phyloP scores from a whole-genome alignment of 306 rosid species.

The Mucuna pruriens region DNA sequence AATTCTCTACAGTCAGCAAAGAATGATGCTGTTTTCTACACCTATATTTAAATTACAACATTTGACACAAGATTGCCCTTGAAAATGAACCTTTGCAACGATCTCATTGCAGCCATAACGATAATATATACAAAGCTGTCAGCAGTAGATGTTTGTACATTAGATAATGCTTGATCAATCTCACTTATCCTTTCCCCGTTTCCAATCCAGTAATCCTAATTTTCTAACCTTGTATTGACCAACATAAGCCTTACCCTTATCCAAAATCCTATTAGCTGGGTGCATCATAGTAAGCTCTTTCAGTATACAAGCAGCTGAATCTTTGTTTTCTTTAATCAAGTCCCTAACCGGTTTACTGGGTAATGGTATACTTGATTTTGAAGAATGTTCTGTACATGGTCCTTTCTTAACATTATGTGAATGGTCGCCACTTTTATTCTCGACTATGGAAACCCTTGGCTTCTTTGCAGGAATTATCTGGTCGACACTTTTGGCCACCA shows the following conservation, averaged over 20 bases:
- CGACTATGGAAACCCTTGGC: slow-evolving; percentile 50
- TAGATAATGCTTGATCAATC: slow-evolving; percentile 32
- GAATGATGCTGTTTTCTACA: slow-evolving; percentile 42
- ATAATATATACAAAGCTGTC: slow-evolving; percentile 3
- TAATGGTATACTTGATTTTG: slow-evolving; percentile 60
- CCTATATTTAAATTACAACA: slow-evolving; percentile 52
- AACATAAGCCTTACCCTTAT: slow-evolving; percentile 37
- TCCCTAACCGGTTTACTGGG: slow-evolving; percentile 52
- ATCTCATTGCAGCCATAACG: background rate
- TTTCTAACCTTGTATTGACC: slow-evolving; percentile 49
- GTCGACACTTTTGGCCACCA: slow-evolving; percentile 37
- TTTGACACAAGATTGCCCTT: slow-evolving; percentile 35
- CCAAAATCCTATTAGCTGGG: slow-evolving; percentile 49
- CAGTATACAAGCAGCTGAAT: slow-evolving; percentile 35
- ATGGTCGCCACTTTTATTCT: slow-evolving; percentile 42
- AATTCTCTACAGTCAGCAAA: slow-evolving; percentile 42
- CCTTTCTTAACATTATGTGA: slow-evolving; percentile 41
- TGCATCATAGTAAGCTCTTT: slow-evolving; percentile 60
- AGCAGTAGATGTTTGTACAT: slow-evolving; percentile 4
- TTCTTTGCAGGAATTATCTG: slow-evolving; percentile 50
- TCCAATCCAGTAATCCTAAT: slow-evolving; percentile 52
- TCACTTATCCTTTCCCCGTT: slow-evolving; percentile 46
- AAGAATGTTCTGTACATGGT: slow-evolving; percentile 46
- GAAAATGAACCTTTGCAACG: background rate
- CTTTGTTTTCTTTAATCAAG: slow-evolving; percentile 42